These are phyloP conservation scores for Fusarium temperatum DNA, from an alignment of 2,329 filamentous ascomycete genomes.

Conservation along the genomic window DNA sequence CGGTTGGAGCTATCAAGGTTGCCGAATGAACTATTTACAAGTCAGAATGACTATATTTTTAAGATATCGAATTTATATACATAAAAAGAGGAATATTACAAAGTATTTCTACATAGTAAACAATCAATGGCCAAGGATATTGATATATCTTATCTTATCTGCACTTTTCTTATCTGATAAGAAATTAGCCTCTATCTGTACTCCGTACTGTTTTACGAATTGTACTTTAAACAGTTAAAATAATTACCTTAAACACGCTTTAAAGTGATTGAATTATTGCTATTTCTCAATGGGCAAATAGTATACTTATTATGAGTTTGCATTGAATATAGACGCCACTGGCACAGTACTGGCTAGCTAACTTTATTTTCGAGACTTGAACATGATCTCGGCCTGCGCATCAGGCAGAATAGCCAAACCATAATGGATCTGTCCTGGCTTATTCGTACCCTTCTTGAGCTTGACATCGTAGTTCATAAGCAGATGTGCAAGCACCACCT, in stretches of 20 bases:
- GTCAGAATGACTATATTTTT: background rate
- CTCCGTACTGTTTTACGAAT: no score
- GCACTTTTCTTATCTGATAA: no score
- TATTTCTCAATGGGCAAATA: fast-evolving
- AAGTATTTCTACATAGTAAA: fast-evolving
- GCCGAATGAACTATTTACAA: background rate
- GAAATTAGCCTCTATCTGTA: no score
- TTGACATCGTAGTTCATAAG: background rate
- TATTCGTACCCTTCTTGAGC: background rate
- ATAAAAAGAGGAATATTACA: fast-evolving
- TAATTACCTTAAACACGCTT: no score
- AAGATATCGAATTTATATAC: no score
- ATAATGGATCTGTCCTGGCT: background rate
- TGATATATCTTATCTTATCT: no score
- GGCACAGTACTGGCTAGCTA: background rate
- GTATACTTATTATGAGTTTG: no score
- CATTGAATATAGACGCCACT: background rate
- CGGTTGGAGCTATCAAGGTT: background rate
- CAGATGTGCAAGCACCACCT: background rate
- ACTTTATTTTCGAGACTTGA: background rate
- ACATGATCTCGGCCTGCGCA: background rate
- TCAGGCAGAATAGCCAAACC: background rate
- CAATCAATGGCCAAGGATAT: fast-evolving
- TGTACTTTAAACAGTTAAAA: no score
- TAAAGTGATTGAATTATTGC: fast-evolving